phyloP scores from a whole-genome alignment of 1,284 basidiomycete species.

The Gomphus bonarii region DNA sequence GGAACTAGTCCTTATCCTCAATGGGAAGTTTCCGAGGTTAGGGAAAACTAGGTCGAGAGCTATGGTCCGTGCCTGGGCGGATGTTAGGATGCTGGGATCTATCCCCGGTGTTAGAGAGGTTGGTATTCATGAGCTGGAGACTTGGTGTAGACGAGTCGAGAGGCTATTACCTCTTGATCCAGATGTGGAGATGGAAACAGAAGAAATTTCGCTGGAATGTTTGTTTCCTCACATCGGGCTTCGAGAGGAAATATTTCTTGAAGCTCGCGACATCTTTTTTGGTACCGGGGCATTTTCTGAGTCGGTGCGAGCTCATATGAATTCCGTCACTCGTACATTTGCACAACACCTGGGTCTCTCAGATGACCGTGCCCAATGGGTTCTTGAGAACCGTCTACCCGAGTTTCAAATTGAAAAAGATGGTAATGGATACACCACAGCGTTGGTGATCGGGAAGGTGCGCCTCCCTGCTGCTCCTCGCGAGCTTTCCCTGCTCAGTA shows the following conservation, averaged over 20 bases:
- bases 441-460: conserved; percentile 49
- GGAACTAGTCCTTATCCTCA: conserved; percentile 64
- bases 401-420: conserved; percentile 62
- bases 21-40: conserved; percentile 55
- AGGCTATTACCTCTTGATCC: conserved; percentile 40
- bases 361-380: conserved; percentile 44
- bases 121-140: conserved; percentile 82
- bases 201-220: conserved; percentile 24
- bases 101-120: conserved; percentile 47
- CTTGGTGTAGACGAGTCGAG: conserved; percentile 75
- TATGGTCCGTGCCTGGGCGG: conserved; percentile 56
- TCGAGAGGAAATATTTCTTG: conserved; percentile 86
- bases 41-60: conserved; percentile 34
- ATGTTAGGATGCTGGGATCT: conserved; percentile 36
- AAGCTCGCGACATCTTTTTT: conserved; percentile 90
- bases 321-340: conserved; percentile 32
- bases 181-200: conserved; percentile 25
- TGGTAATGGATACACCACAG: conserved; percentile 44
- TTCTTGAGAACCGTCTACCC: conserved; percentile 51
- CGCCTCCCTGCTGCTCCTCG: conserved; percentile 36
- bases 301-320: conserved; percentile 40
- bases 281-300: conserved; percentile 53
- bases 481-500: conserved; percentile 26
- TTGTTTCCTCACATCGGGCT: conserved; percentile 68
- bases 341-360: conserved; percentile 61